phyloP scores from a whole-genome alignment of 2,329 filamentous ascomycete species.

The Verruconis gallopava region DNA sequence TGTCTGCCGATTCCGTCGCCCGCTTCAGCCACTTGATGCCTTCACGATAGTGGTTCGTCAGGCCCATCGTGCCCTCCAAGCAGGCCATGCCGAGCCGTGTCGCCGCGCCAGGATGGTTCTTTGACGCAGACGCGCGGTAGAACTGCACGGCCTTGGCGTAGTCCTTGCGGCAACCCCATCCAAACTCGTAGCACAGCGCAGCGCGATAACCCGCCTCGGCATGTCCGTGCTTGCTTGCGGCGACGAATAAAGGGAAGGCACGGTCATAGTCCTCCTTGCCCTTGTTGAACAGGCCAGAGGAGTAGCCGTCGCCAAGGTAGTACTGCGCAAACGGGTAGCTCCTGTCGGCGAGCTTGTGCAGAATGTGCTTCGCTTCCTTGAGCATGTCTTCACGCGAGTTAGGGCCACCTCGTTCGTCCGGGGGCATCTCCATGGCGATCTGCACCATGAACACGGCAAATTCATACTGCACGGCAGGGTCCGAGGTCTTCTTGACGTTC shows the following conservation, averaged over 20 bases:
- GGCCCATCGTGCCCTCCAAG: constrained; percentile 74
- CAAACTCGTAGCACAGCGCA: constrained; percentile 93
- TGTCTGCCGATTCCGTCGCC: constrained; percentile 76
- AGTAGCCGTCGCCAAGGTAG: constrained; percentile 88
- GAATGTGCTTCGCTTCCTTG: constrained; percentile 75
- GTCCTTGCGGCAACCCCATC: constrained; percentile 88
- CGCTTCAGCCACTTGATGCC: constrained; percentile 95
- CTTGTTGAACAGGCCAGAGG: constrained; percentile 89
- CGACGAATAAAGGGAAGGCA: constrained; percentile 82
- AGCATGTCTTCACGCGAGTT: constrained; percentile 49
- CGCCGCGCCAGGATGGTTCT: constrained; percentile 91
- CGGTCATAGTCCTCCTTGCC: constrained; percentile 83
- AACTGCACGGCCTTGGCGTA: constrained; percentile 88
- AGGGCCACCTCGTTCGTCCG: constrained; percentile 14
- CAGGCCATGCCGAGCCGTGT: constrained; percentile 84
- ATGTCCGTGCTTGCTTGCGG: constrained; percentile 92
- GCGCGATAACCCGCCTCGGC: constrained; percentile 91
- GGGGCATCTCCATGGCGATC: constrained; percentile 51
- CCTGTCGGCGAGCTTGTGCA: constrained; percentile 72
- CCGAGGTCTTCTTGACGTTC: constrained; percentile 94
- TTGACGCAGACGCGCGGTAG: constrained; percentile 77
- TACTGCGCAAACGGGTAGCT: constrained; percentile 97
- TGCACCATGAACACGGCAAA: constrained; percentile 93
- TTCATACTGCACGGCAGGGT: constrained; percentile 82
- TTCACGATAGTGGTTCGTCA: constrained; percentile 72